phyloP scores from a whole-genome alignment of 495 filamentous ascomycete species.

The Daldinia childiae region DNA sequence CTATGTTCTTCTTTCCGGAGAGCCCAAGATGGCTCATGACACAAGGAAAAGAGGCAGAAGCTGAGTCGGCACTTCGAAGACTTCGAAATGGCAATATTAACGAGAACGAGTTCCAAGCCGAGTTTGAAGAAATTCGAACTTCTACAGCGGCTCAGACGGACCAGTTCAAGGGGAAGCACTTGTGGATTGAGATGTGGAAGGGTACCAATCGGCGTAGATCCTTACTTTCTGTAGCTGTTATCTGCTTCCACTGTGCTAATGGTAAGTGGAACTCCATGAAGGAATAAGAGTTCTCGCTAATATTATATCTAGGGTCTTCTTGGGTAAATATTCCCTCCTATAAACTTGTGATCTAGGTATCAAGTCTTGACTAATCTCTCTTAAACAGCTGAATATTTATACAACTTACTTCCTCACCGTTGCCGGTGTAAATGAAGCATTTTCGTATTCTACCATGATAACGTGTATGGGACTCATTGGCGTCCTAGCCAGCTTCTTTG shows the following conservation, averaged over 20 bases:
- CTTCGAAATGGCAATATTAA: slow-evolving; percentile 51
- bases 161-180: slow-evolving; percentile 45
- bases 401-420: slow-evolving; percentile 62
- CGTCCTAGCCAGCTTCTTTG: slow-evolving; percentile 55
- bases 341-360: neutral
- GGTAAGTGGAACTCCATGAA: slow-evolving; percentile 24
- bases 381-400: slow-evolving; percentile 31
- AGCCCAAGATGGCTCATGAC: slow-evolving; percentile 66
- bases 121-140: slow-evolving; percentile 58
- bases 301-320: slow-evolving; percentile 39
- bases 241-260: slow-evolving; percentile 49
- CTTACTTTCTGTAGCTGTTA: slow-evolving; percentile 43
- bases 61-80: slow-evolving; percentile 53
- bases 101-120: slow-evolving; percentile 52
- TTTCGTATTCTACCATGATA: slow-evolving; percentile 61
- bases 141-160: slow-evolving; percentile 56
- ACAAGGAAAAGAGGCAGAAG: slow-evolving; percentile 54
- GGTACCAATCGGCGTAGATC: slow-evolving; percentile 41
- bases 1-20: slow-evolving; percentile 65
- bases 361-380: neutral
- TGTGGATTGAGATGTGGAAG: slow-evolving; percentile 60
- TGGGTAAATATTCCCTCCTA: slow-evolving; percentile 30
- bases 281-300: slow-evolving; percentile 7
- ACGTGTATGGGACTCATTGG: slow-evolving; percentile 60
- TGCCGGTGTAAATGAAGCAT: slow-evolving; percentile 60